Base-by-base conservation (phyloP, 1,284 basidiomycete species). In the Cutaneotrichosporon sp. region DNA sequence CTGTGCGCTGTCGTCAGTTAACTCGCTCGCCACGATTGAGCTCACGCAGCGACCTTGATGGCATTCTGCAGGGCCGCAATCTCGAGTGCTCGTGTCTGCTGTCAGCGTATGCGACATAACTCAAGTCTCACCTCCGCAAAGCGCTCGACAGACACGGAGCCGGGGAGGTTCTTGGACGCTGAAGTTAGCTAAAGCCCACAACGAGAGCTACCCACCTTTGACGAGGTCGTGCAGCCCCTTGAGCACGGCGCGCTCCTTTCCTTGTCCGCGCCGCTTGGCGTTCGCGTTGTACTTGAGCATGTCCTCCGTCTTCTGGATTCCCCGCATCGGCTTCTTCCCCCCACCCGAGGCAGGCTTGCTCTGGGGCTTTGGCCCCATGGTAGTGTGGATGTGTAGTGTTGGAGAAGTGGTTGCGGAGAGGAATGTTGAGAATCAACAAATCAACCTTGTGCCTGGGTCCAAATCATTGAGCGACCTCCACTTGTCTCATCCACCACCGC, bases 11-110 rank as follows among this genome's bases (percentile, higher is more conserved):
- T 8, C 13, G 31, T 61, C 24, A 52, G 33, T n/a, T n/a, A 6
- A 6, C 10, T 47, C 4, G 16, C 2, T 49, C 25, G 10, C 31
- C 4, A 29, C 43, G 20, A n/a, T n/a, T 18, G 4, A 10, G 67
- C 82, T 58, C 69, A 88, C 92, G 87, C 85, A 43, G 91, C 87
- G 45, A 82, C 83, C 76, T 89, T 87, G 83, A 95, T 94, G 0
- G 91, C 88, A 25, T 83, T 84, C 66, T 93, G 87, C 87, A 97
- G 91, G 0, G 92, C 90, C 51, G 85, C 81, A 59, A 97, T 92
- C 79, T 97, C 93, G 71, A 91, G 91, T 4, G 87, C 84, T 64
- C 94, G 84, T 22, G 91, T 86, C 91, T 95, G 65, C 46, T 13
- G 22, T 53, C 31, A 36, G 58, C 18, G 9, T n/a, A 11, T 0